Evolutionary conservation across 176 grass and related monocot genomes (phyloP), one percentile per base, ranked within the genome.

Genomic region (Saccharum officinarum): DNA sequence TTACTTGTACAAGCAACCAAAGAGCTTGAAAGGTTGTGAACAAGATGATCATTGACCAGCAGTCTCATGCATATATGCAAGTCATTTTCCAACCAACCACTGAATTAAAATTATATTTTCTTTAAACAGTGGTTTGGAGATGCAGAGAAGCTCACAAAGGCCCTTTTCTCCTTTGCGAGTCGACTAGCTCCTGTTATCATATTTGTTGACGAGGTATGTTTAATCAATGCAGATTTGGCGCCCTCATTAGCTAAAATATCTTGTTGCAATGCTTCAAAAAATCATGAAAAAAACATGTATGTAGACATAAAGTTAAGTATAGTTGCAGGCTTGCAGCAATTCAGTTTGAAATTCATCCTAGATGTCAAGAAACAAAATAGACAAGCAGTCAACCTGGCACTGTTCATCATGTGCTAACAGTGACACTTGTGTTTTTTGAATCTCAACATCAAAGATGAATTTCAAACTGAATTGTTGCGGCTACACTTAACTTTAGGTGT

Each of bases 121-220:
- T 86, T 85, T 67, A 42, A 67, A 89, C 91, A 98, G 97, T 98
- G 97, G 97, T 98, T 98, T 89, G 97, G 97, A 77, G 97, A 98
- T 84, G 93, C 93, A 76, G 97, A 96, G 86, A 98, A 98, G 81
- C 92, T 98, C 61, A 95, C 97, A 1, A 98, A 94, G 75, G 93
- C 97, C n/a, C 91, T 98, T 31, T 98, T 98, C 83, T 95, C 97
- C 63, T 98, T 98, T 90, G 97, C 93, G 3, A 95, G 81, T 70
- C 68, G 92, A 75, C 84, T 96, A 80, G 81, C 97, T 15, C 97
- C 97, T 6, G 93, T 95, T 62, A 98, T 98, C 76, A 95, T 98
- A 87, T 98, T 98, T 92, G 94, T 98, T 44, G 97, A 96, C 1
- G 93, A 98, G 97, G 97, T 98, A 76, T 78, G 69, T 59, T 64